Base-by-base conservation (phyloP, 345 rosid species). In the Salix exigua region DNA sequence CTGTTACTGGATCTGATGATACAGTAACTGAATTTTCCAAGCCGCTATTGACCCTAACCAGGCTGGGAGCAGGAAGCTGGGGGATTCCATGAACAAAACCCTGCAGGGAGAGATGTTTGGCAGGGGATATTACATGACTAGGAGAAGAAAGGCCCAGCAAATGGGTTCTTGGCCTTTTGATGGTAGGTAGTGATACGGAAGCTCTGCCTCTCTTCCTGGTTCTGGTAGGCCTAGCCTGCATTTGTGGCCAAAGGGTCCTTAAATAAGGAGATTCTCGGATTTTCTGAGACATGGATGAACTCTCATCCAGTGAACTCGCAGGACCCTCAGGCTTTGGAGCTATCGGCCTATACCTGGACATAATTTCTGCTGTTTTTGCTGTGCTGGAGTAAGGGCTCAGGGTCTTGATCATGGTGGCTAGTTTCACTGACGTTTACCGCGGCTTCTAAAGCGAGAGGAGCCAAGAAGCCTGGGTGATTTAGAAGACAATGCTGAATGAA, bases 341-440 rank as follows among this genome's bases (percentile, higher is more conserved):
- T 61, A 93, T 96, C 4, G 98, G 99, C 73, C 97, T 85, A 74
- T 92, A 96, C 81, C 93, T 82, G 5, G 97, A 93, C 94, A 96
- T 89, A 77, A 96, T 96, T 86, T 96, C 98, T 44, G 96, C 97
- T 1, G 98, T 93, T 78, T 90, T 91, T 0, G 89, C 89, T 11
- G 96, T 85, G 60, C 79, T 74, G 5, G 90, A 67, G 80, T 69
- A 78, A 37, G 84, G 82, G 70, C 25, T 85, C 53, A 89, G 81
- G 17, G 92, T 89, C 88, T 87, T 91, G 76, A 92, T 88, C 97
- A 94, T 94, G 79, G 69, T 71, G 77, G 53, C 61, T 68, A 28
- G 23, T 18, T 16, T 51, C 58, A 14, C 7, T 3, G n/a, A 7
- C 40, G n/a, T 8, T 14, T 21, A 14, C 23, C 9, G 21, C 3